A percentile compares a stretch with the other conserved stretches of the same genome.
These are phyloP conservation scores for Citrus hindsii DNA, from an alignment of 345 rosid species.

Conservation along the genomic window DNA sequence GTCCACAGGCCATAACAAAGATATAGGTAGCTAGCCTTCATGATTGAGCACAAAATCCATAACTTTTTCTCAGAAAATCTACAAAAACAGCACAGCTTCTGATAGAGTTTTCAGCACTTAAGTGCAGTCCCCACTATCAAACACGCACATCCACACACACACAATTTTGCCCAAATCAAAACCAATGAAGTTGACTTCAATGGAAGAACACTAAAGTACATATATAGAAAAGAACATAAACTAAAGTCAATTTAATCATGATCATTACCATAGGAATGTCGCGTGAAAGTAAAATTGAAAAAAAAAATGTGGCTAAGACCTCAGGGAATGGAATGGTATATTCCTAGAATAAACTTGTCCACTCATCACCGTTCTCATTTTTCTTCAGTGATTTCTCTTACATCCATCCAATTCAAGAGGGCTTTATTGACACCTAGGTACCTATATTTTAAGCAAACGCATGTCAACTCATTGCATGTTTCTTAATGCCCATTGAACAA, in stretches of 20 bases:
- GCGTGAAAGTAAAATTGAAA: neutral
- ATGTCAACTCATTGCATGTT: neutral
- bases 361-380: neutral
- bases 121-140: slow-evolving; percentile 2
- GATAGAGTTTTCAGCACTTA: neutral
- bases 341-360: slow-evolving; percentile 29
- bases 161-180: neutral
- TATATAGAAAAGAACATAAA: neutral
- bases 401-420: neutral
- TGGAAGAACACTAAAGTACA: neutral
- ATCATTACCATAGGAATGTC: slow-evolving; percentile 2
- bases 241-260: slow-evolving; percentile 3
- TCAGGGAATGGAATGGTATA: slow-evolving; percentile 6
- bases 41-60: neutral
- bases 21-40: neutral
- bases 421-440: neutral
- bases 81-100: neutral
- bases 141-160: neutral
- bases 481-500: neutral
- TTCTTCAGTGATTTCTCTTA: neutral
- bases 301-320: neutral
- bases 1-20: neutral
- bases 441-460: neutral
- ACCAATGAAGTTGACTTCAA: slow-evolving; percentile 3
- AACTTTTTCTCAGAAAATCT: neutral